Base-by-base conservation (phyloP, 139 green algal genomes). In the Volvox africanus region DNA sequence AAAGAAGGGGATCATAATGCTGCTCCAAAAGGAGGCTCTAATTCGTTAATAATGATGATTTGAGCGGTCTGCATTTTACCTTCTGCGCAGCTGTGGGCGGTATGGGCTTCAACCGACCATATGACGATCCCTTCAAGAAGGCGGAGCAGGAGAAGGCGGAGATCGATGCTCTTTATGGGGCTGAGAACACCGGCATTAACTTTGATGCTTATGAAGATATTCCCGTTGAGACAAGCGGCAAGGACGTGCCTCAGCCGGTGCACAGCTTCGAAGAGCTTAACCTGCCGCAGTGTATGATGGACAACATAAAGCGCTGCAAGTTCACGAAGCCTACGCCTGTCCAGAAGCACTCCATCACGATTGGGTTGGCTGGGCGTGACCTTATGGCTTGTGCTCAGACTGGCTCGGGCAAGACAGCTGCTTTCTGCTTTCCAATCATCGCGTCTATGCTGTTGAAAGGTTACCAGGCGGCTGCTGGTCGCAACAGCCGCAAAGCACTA, bases 131-230 rank as follows among this genome's bases (percentile, higher is more conserved):
- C 1, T 95, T 95, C 87, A 93, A 93, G 61, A 93, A 94, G 75
- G 73, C 78, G 0, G 95, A 97, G 11, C 69, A 86, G 26, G 85
- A 91, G 65, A 97, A 97, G 91, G 92, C 94, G 1, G 96, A 97
- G 77, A 95, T 92, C 65, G 91, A 95, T 65, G 91, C 91, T 18
- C 80, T 95, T 22, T 93, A 94, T 71, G 75, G 78, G 9, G 92
- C 89, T 0, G 97, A 99, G 95, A 99, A 99, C 95, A 99, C 98
- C 1, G 98, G 97, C 73, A 99, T 99, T 89, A 97, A 99, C 95
- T 99, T 99, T 91, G 97, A 99, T 55, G 97, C 97, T 1, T 99
- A 99, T 86, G 98, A 99, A 88, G 98, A 99, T 96, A 99, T 99
- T 91, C 98, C 98, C 9, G 98, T 99, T 67, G 98, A 98, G 93